Evolutionary conservation across 768 basidiomycete genomes (phyloP).

Genomic region (Termitomyces sp.): DNA sequence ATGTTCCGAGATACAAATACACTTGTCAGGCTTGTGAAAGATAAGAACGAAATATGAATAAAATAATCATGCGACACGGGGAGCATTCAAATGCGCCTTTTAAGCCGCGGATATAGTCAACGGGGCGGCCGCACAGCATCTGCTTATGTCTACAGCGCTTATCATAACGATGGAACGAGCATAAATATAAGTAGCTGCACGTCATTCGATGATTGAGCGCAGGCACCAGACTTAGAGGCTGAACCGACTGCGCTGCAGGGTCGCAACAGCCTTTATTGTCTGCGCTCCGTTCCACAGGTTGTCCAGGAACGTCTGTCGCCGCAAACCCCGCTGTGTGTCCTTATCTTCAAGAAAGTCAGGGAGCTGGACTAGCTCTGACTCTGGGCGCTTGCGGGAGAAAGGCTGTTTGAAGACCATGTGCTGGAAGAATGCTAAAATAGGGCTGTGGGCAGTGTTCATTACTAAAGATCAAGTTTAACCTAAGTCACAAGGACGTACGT

Average conservation of each 20-base stretch:
- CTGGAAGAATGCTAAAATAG: constrained; percentile 39
- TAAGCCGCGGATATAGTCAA: neutral
- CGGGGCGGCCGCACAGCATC: neutral
- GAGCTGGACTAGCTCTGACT: constrained; percentile 1
- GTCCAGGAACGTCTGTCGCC: constrained; percentile 20
- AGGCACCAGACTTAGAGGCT: constrained; percentile 16
- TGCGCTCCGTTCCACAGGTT: constrained; percentile 21
- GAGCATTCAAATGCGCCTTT: neutral
- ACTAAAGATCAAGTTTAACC: neutral
- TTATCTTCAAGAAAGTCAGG: constrained; percentile 9
- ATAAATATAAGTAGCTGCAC: neutral
- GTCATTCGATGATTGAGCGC: neutral
- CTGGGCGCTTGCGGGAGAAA: constrained; percentile 32
- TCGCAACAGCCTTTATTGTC: constrained; percentile 11
- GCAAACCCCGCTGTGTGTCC: neutral
- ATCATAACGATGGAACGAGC: neutral
- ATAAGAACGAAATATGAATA: neutral
- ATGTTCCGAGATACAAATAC: neutral
- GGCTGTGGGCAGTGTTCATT: constrained; percentile 26
- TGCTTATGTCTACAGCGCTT: neutral
- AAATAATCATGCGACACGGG: neutral
- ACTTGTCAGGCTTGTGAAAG: neutral
- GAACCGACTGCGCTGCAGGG: constrained; percentile 18
- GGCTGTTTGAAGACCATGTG: constrained; percentile 47
- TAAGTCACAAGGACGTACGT: constrained; percentile 37